Base-by-base conservation (phyloP, 2,329 filamentous ascomycete genomes). In the Cercospora beticola region DNA sequence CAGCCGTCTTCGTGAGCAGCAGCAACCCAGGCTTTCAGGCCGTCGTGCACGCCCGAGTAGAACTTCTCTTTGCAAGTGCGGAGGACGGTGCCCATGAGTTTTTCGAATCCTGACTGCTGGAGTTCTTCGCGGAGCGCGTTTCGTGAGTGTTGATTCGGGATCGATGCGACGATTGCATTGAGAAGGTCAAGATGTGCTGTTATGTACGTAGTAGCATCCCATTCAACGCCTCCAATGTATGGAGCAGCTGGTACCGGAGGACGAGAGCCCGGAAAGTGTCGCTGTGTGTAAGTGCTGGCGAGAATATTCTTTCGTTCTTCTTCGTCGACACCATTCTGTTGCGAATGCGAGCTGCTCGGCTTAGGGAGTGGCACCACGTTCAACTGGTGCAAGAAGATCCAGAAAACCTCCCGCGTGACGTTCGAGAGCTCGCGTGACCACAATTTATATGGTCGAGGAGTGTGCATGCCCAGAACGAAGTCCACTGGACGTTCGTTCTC, bases 51-150 rank as follows among this genome's bases (percentile, higher is more conserved):
- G 60, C 91, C 89, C 2, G 92, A 91, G 78, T 99, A 98, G 79
- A 98, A 97, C 79, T 98, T 98, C 80, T 97, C 94, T 79, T 98
- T 99, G 84, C 94, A 98, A 16, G 94, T 90, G 5, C 95, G 89
- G 70, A 98, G 83, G 67, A 89, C 94, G 23, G 87, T 87, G 16
- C 93, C 93, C 86, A 98, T 92, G 73, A 91, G 89, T 74, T 93
- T 93, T 80, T 99, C 95, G 84, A 93, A 97, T 7, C 95, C 94
- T 0, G 92, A 96, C 69, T 94, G 88, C 64, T 88, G 88, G 63
- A 98, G 84, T 67, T 94, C 89, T 18, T 85, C 84, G n/a, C 95
- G 90, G 10, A 98, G 86, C 0, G 82, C 78, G 79, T 97, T 97
- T 68, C 95, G 91, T 67, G 91, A 89, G 26, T 86, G 80, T 1